Conservation (phyloP, 1,139 yeast species). For the Yamadazyma trypodendri region DNA sequence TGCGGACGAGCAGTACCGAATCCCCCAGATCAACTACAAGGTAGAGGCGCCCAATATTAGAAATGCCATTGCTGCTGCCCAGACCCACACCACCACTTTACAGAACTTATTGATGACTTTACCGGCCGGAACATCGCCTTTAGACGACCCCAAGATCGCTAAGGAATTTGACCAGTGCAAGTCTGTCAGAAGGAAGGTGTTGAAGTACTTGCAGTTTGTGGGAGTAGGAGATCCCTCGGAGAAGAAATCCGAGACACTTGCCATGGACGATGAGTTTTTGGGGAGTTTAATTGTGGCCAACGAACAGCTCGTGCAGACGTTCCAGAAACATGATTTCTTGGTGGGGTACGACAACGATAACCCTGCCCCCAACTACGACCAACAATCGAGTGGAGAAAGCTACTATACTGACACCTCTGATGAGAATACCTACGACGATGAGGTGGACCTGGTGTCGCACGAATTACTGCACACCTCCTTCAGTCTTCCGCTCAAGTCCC, state of each 20-base stretch:
- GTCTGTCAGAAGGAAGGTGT: constrained; percentile 68
- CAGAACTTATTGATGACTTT: constrained; percentile 63
- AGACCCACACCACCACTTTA: constrained; percentile 72
- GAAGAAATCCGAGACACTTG: constrained; percentile 29
- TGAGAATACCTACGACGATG: constrained; percentile 25
- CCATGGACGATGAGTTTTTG: constrained; percentile 70
- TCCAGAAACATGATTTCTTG: constrained; percentile 61
- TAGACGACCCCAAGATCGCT: constrained; percentile 60
- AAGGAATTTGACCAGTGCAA: constrained; percentile 73
- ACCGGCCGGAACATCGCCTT: constrained; percentile 52
- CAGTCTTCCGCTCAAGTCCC: not conserved
- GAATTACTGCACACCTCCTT: constrained; percentile 7
- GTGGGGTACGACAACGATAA: constrained; percentile 38
- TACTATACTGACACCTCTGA: constrained; percentile 38
- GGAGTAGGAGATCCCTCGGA: constrained; percentile 47
- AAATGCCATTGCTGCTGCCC: constrained; percentile 69
- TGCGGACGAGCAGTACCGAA: constrained; percentile 56
- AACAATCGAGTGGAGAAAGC: constrained; percentile 34
- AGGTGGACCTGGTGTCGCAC: constrained; percentile 18
- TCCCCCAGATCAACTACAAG: constrained; percentile 67
- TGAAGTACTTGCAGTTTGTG: constrained; percentile 79
- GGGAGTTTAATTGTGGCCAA: constrained; percentile 87
- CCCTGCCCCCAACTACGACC: constrained; percentile 37
- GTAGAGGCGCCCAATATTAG: constrained; percentile 76
- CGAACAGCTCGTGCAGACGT: constrained; percentile 76